Conservation (phyloP, 2,329 filamentous ascomycete genomes). For the Colletotrichum paranaense region DNA sequence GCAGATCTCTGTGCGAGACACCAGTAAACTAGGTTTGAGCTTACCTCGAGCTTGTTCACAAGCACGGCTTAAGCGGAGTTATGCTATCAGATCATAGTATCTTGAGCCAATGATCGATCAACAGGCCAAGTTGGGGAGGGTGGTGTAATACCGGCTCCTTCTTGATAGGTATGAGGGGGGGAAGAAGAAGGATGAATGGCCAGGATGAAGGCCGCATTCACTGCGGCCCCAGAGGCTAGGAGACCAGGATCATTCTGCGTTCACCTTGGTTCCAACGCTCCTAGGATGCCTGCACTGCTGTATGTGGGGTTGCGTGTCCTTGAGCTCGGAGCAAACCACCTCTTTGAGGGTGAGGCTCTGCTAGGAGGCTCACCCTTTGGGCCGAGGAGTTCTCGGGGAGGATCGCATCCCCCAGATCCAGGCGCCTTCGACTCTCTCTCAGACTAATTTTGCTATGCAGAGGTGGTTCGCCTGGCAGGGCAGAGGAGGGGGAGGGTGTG, state of each 20-base stretch:
- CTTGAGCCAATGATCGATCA: constrained; percentile 8
- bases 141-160: background rate
- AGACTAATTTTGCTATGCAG: background rate
- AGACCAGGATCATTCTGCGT: background rate
- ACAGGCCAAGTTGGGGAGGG: background rate
- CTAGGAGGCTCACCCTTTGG: background rate
- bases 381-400: background rate
- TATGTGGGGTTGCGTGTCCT: background rate
- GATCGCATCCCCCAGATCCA: background rate
- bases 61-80: background rate
- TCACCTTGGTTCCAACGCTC: background rate
- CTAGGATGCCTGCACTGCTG: background rate
- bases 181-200: background rate
- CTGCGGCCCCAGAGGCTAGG: background rate
- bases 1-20: background rate
- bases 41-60: background rate
- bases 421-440: too few relatives aligned
- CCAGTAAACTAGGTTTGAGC: background rate
- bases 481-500: background rate
- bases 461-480: background rate
- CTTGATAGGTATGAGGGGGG: background rate
- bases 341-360: constrained; percentile 3
- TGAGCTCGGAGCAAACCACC: background rate
- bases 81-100: constrained; percentile 19
- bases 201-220: background rate